Base-by-base conservation (phyloP, 306 rosid genomes). In the Macrotyloma uniflorum region DNA sequence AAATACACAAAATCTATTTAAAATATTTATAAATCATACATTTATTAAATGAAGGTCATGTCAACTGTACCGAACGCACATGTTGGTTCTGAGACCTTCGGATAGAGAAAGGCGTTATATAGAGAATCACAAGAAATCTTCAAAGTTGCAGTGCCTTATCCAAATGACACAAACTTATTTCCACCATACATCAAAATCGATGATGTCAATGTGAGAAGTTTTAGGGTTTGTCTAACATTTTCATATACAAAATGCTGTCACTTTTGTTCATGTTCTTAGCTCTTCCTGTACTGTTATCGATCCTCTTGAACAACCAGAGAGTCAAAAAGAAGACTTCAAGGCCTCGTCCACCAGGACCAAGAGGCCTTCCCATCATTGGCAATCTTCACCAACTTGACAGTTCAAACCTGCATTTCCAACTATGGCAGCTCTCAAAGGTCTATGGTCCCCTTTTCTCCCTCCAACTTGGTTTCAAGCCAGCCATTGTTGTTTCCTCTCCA, bases 401-500 rank as follows among this genome's bases (percentile, higher is more conserved):
- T 19, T 32, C 75, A 5, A 20, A 35, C 3, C 62, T 50, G 10
- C 2, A 11, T 18, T 6, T 30, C 4, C 28, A 30, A 5, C 47
- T 49, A 0, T 19, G 46, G 63, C 2, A 70, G 24, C 3, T 70
- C 23, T 28, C 75, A 30, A 47, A 70, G 61, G 10, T 1, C 43
- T 70, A 70, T 49, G 75, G 75, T 0, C 62, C 75, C 12, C 19
- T 70, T 33, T 70, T 70, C 38, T 49, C 75, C 19, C 62, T 70
- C 40, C 18, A 32, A 50, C 6, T 70, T 3, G 75, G 75, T 2
- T 30, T 11, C 0, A 70, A 50, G 32, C 19, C 2, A 32, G 75
- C 61, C 8, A 10, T 70, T 5, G 75, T 70, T 32, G 46, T 70
- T 30, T 70, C 75, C 47, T n/a, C 62, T n/a, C 32, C 75, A 10